Evolutionary conservation across 2,329 filamentous ascomycete species (phyloP).

Genomic region (Plenodomus lindquistii): DNA sequence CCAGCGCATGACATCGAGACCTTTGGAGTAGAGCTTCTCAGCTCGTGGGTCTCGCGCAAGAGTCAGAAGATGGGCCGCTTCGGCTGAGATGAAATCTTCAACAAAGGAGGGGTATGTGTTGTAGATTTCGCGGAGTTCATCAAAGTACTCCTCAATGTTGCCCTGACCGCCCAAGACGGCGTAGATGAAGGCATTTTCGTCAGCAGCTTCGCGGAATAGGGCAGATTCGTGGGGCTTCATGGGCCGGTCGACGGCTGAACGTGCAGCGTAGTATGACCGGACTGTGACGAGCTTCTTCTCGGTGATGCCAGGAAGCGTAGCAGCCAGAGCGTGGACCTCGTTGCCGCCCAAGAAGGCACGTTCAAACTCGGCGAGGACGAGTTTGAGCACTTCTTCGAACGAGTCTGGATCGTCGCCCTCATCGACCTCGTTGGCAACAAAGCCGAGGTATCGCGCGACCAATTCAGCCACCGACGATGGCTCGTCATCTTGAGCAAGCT

Average conservation of each 20-base stretch:
- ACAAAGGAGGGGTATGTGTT: slow-evolving; percentile 90
- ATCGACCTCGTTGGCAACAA: slow-evolving; percentile 84
- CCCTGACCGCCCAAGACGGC: slow-evolving; percentile 96
- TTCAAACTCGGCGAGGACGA: slow-evolving; percentile 95
- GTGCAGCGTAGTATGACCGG: slow-evolving; percentile 87
- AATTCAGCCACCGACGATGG: slow-evolving; percentile 94
- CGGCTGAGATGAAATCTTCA: slow-evolving; percentile 77
- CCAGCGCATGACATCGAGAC: slow-evolving; percentile 94
- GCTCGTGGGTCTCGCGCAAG: slow-evolving; percentile 82
- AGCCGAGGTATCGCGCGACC: slow-evolving; percentile 90
- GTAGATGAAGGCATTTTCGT: slow-evolving; percentile 83
- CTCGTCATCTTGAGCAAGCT: slow-evolving; percentile 97
- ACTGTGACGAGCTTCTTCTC: slow-evolving; percentile 91
- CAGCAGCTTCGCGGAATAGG: slow-evolving; percentile 82
- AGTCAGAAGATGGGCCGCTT: slow-evolving; percentile 84
- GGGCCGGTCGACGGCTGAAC: slow-evolving; percentile 78
- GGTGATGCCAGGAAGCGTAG: slow-evolving; percentile 83
- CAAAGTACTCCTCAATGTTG: slow-evolving; percentile 99
- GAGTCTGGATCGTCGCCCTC: slow-evolving; percentile 91
- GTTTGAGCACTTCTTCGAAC: slow-evolving; percentile 89
- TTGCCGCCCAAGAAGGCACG: slow-evolving; percentile 92
- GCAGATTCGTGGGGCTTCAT: slow-evolving; percentile 95
- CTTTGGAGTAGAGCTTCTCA: slow-evolving; percentile 95
- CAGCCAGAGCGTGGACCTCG: slow-evolving; percentile 89
- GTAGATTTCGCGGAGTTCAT: slow-evolving; percentile 91